phyloP scores from a whole-genome alignment of 805 yeast genomes.

The Saturnispora galanensis region DNA sequence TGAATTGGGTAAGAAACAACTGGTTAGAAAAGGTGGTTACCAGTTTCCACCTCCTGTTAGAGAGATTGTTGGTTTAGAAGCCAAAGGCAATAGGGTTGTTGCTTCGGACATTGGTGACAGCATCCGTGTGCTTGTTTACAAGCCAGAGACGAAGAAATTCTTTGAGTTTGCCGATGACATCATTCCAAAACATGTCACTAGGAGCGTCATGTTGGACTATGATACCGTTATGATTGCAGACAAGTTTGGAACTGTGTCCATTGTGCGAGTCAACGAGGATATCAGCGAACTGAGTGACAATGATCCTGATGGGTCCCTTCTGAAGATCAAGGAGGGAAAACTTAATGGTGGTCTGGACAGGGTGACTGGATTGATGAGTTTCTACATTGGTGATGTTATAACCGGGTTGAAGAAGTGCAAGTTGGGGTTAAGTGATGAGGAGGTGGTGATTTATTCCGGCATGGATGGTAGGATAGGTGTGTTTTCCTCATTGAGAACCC shows the following conservation, averaged over 20 bases:
- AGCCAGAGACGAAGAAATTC: conserved; percentile 39
- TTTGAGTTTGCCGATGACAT: conserved; percentile 62
- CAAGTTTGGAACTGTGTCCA: conserved; percentile 71
- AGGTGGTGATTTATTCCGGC: conserved; percentile 61
- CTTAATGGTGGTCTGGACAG: conserved; percentile 47
- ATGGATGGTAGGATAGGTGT: conserved; percentile 76
- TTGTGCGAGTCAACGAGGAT: conserved; percentile 49
- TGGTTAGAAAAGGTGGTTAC: conserved; percentile 55
- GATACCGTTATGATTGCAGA: conserved; percentile 80
- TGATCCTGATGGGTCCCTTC: conserved; percentile 35
- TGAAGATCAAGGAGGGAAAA: conserved; percentile 24
- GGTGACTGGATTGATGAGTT: conserved; percentile 44
- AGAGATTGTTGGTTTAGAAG: conserved; percentile 43
- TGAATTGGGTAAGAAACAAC: conserved; percentile 71
- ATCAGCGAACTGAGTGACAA: conserved; percentile 40
- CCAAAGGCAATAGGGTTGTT: conserved; percentile 49
- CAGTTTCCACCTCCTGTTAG: conserved; percentile 27
- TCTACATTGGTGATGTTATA: conserved; percentile 60
- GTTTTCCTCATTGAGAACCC: conserved; percentile 54
- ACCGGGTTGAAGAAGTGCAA: conserved; percentile 47
- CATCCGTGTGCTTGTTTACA: conserved; percentile 45
- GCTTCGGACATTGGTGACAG: conserved; percentile 69
- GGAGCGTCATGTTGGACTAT: conserved; percentile 53
- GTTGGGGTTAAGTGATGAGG: conserved; percentile 53
- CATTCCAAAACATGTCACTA: conserved; percentile 55